A percentile compares a stretch with the other conserved stretches of the same genome.
Conservation (phyloP, 768 basidiomycete species). For the Mycena sanguinolenta region DNA sequence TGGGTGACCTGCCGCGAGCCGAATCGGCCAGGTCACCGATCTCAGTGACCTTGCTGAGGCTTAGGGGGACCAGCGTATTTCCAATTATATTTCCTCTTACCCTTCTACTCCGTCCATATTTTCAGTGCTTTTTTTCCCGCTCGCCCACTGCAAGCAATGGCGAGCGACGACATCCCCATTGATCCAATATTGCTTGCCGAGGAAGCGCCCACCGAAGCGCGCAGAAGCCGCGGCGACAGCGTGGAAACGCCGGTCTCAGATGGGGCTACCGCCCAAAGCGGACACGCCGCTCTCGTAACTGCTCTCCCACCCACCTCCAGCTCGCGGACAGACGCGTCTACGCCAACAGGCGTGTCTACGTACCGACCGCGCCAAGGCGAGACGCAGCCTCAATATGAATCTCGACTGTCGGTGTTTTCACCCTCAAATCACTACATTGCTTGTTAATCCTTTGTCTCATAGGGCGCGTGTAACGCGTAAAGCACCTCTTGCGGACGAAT, state of each 20-base stretch:
- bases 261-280: background rate
- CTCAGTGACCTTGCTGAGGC: slow-evolving; percentile 7
- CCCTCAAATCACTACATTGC: no score
- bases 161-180: background rate
- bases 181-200: slow-evolving; percentile 1
- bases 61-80: background rate
- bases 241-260: background rate
- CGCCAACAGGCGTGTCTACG: background rate
- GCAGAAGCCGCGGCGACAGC: background rate
- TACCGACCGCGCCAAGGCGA: background rate
- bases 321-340: no score
- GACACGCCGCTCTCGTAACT: background rate
- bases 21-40: slow-evolving; percentile 14
- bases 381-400: background rate
- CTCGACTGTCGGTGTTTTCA: background rate
- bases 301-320: background rate
- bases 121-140: background rate
- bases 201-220: background rate
- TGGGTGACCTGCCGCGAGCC: slow-evolving; percentile 7
- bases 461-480: slow-evolving; percentile 1
- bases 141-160: no score
- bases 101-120: background rate
- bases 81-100: background rate
- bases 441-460: no score
- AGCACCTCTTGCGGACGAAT: background rate